Conservation (phyloP, 345 rosid genomes). For the Xanthoceras sorbifolium region DNA sequence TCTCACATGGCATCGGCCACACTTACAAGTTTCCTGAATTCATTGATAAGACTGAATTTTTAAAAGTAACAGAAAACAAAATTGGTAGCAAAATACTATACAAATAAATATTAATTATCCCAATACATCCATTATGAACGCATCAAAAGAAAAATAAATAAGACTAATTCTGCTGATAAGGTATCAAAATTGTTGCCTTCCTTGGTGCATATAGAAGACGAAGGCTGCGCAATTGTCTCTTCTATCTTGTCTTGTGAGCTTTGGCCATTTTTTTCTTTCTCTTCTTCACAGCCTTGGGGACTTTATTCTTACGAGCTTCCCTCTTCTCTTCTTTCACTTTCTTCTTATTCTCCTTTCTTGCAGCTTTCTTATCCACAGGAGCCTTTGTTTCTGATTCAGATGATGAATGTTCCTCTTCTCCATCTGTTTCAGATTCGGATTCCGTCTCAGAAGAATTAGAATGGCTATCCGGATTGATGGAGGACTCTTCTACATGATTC, state of each 20-base stretch:
- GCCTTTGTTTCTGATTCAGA: slow-evolving; percentile 27
- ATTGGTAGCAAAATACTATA: neutral
- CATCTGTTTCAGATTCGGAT: slow-evolving; percentile 34
- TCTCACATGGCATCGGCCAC: neutral
- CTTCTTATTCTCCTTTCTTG: slow-evolving; percentile 94
- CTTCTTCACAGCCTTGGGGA: slow-evolving; percentile 89
- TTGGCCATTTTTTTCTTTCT: slow-evolving; percentile 81
- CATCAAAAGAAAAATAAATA: neutral
- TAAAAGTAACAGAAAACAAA: neutral
- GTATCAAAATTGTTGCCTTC: slow-evolving; percentile 9
- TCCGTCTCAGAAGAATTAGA: slow-evolving; percentile 20
- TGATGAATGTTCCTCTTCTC: slow-evolving; percentile 39
- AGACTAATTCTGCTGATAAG: neutral
- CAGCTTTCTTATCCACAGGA: slow-evolving; percentile 65
- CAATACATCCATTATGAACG: neutral
- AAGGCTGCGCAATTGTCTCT: neutral
- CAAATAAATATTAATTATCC: neutral
- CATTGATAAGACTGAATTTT: too few species aligned
- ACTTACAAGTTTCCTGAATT: too few species aligned
- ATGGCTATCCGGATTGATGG: neutral
- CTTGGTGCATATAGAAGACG: neutral
- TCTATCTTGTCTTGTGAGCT: slow-evolving; percentile 65
- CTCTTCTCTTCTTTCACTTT: slow-evolving; percentile 95
- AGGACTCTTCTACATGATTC: slow-evolving; percentile 23
- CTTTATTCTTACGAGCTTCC: slow-evolving; percentile 82